Conservation (phyloP, 805 yeast genomes). For the Ogataea parapolymorpha region DNA sequence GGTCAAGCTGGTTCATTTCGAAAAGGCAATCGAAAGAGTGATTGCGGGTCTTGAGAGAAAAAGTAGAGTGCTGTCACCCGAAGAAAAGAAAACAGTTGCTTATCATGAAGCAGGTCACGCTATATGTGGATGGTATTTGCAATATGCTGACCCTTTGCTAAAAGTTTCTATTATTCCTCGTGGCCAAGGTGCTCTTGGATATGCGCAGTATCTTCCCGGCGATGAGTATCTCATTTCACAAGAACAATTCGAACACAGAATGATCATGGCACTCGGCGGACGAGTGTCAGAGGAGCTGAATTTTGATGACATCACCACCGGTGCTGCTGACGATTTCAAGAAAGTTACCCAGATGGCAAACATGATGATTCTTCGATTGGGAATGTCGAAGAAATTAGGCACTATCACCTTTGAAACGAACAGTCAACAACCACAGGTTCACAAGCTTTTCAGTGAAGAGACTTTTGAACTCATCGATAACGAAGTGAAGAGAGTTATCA, state of each 20-base stretch:
- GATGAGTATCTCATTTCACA: constrained; percentile 78
- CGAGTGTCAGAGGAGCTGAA: constrained; percentile 94
- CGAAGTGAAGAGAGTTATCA: constrained; percentile 77
- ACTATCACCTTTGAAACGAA: constrained; percentile 72
- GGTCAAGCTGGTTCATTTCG: constrained; percentile 80
- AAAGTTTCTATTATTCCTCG: constrained; percentile 97
- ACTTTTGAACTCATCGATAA: constrained; percentile 78
- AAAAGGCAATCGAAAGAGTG: constrained; percentile 94
- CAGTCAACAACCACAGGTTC: constrained; percentile 46
- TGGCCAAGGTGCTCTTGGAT: constrained; percentile 95
- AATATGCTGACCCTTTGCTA: constrained; percentile 87
- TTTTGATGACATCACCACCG: constrained; percentile 88
- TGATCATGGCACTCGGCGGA: constrained; percentile 97
- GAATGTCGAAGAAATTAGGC: constrained; percentile 90
- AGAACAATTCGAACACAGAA: constrained; percentile 74
- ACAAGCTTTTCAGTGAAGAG: constrained; percentile 84
- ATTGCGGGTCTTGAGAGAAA: constrained; percentile 95
- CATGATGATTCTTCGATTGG: constrained; percentile 86
- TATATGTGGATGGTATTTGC: constrained; percentile 93
- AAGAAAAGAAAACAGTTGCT: constrained; percentile 88
- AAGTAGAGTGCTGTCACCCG: constrained; percentile 74
- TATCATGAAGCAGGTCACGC: constrained; percentile 99
- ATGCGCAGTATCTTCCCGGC: constrained; percentile 95
- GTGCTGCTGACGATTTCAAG: constrained; percentile 95
- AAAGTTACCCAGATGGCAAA: constrained; percentile 93